These are phyloP conservation scores for Paecilomyces fulvus DNA, from an alignment of 2,329 filamentous ascomycete species.

Conservation along the genomic window DNA sequence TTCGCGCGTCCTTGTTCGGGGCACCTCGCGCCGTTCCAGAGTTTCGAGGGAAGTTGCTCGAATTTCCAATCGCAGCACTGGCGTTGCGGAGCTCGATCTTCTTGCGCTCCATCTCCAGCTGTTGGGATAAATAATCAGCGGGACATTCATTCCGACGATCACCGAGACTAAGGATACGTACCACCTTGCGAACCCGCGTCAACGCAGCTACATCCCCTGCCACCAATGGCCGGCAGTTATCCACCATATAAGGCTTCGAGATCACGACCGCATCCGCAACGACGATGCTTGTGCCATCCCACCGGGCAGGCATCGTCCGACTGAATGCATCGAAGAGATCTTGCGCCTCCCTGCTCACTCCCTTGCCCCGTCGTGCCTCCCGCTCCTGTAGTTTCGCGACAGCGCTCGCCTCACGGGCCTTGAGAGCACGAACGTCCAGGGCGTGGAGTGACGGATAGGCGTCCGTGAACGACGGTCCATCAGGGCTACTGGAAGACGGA, in stretches of 20 bases:
- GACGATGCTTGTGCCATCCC: slow-evolving; percentile 52
- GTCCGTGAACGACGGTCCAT: slow-evolving; percentile 39
- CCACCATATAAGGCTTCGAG: slow-evolving; percentile 48
- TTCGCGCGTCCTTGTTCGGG: slow-evolving; percentile 9
- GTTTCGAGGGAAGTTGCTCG: slow-evolving; percentile 17
- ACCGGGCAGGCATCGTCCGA: slow-evolving; percentile 52
- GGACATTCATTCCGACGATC: no score
- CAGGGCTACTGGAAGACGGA: slow-evolving; percentile 19
- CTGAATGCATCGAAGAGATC: slow-evolving; percentile 55
- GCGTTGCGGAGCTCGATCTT: slow-evolving; percentile 38
- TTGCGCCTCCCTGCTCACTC: slow-evolving; percentile 53
- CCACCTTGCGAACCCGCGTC: slow-evolving; percentile 40
- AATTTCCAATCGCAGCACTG: slow-evolving; percentile 28
- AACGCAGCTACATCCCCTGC: slow-evolving; percentile 35
- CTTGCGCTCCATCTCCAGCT: slow-evolving; percentile 42
- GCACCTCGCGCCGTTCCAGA: background rate
- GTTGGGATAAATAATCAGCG: slow-evolving; percentile 1
- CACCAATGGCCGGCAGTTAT: slow-evolving; percentile 42
- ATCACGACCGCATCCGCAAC: slow-evolving; percentile 54
- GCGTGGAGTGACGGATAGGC: slow-evolving; percentile 33
- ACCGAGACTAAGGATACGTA: slow-evolving; percentile 27
- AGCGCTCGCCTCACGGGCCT: slow-evolving; percentile 47
- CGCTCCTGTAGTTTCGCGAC: slow-evolving; percentile 49
- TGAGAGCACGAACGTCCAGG: slow-evolving; percentile 48
- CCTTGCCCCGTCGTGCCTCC: slow-evolving; percentile 51